Base-by-base conservation (phyloP, 2,329 filamentous ascomycete species). In the Penicillium sp. region DNA sequence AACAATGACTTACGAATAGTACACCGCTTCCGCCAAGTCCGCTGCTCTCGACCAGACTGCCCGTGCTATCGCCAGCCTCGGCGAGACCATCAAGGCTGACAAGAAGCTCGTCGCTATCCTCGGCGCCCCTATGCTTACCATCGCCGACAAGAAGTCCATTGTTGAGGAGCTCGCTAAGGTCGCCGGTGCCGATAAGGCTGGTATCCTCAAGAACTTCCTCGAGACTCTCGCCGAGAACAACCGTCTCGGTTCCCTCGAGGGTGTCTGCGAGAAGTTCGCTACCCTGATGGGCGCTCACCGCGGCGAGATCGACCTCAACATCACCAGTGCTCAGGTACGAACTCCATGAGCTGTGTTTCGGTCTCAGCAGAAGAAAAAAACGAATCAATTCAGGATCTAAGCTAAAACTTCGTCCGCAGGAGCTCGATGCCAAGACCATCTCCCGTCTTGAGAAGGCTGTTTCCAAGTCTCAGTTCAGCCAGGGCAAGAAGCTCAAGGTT, bases 401-500 rank as follows among this genome's bases (percentile, higher is more conserved):
- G 56, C 15, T 54, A 41, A 53, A 25, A 50, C 37, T 27, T 38
- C 5, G 38, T 17, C 29, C 38, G 25, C 67, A 94, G 90, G 83
- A 88, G 76, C 87, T 99, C 73, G 94, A 99, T 80, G 85, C 80
- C 83, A 93, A 87, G 84, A 92, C 89, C 64, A 85, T 99, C 71
- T 82, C 78, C 77, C 89, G 94, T 74, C 86, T 99, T 69, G 93
- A 99, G 84, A 80, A 82, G 67, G 92, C 93, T 70, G 87, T 97
- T 71, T 76, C 88, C 80, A 97, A 97, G 86, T 96, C 92, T 63
- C 79, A 88, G 75, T 95, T 92, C 81, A 88, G 89, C 75, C 85
- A 89, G 77, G 93, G 93, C 82, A 93, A 97, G 89, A 97, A 96
- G 85, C 87, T 97, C 79, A 97, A 96, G 89, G 89, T 97, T 71